phyloP scores from a whole-genome alignment of 2,329 filamentous ascomycete genomes.

The Colletotrichum sp. region DNA sequence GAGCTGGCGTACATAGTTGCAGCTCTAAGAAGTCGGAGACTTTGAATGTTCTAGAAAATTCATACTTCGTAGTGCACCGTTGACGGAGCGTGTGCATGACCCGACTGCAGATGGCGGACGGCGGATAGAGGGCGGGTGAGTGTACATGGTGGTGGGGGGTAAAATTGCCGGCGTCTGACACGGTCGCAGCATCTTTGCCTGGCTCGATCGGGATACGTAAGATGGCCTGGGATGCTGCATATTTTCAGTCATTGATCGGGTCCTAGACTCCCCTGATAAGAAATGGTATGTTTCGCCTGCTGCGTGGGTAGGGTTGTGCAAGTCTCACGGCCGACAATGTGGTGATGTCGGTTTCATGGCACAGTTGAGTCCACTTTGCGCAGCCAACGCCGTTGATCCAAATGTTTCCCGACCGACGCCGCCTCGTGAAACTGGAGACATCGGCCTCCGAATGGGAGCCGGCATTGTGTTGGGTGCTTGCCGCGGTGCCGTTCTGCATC shows the following conservation, averaged over 20 bases:
- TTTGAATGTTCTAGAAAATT: neutral
- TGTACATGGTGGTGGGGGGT: neutral
- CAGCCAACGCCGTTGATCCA: neutral
- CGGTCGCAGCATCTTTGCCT: neutral
- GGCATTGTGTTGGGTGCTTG: neutral
- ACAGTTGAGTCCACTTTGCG: neutral
- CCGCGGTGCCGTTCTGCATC: conserved; percentile 1
- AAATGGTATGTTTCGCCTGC: neutral
- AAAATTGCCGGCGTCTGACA: conserved; percentile 5
- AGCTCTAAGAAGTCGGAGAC: conserved; percentile 8
- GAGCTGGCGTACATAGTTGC: conserved; percentile 12
- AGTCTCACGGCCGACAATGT: neutral
- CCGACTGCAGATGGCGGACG: neutral
- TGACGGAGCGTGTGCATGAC: conserved; percentile 15
- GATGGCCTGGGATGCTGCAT: conserved; percentile 4
- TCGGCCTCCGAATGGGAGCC: neutral
- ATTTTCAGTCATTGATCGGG: neutral
- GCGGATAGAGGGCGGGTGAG: neutral
- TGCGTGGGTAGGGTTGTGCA: neutral
- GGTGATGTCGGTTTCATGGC: neutral
- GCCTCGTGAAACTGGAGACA: neutral
- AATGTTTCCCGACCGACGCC: neutral
- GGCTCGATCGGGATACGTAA: neutral
- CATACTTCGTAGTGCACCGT: neutral
- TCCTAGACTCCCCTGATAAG: neutral